Percentiles rank a stretch among this genome's conserved stretches.
Conservation (phyloP, 352 stramenopile species). For the Phytopythium kandeliae region DNA sequence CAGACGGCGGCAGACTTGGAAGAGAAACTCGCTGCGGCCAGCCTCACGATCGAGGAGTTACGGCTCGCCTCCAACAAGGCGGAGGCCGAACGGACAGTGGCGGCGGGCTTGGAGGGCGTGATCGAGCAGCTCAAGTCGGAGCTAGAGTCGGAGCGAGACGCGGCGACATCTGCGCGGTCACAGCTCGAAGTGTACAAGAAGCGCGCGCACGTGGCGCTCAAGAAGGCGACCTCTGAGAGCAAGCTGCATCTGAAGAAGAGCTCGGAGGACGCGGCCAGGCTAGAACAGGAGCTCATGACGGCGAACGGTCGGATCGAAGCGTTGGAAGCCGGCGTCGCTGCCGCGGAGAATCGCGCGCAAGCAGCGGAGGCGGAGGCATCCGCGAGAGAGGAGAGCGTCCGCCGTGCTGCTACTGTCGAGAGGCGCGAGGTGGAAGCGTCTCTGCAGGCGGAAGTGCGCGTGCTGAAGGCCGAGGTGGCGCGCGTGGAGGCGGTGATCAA, state of each 20-base stretch:
- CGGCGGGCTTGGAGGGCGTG: constrained; percentile 23
- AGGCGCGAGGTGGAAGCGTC: constrained; percentile 16
- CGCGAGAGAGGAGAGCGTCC: constrained; percentile 11
- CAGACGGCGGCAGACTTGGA: background rate
- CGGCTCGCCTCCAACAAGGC: constrained; percentile 10
- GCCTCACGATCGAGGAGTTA: constrained; percentile 28
- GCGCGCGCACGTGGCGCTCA: constrained; percentile 62
- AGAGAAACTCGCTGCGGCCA: constrained; percentile 21
- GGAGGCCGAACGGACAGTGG: constrained; percentile 9
- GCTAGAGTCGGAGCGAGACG: constrained; percentile 46
- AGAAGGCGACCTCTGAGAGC: constrained; percentile 67
- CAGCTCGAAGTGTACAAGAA: constrained; percentile 83
- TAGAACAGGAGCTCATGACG: constrained; percentile 37
- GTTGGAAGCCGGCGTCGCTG: constrained; percentile 31
- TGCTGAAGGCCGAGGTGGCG: constrained; percentile 26
- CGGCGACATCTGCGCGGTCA: constrained; percentile 30
- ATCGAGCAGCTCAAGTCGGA: constrained; percentile 22
- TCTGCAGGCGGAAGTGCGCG: constrained; percentile 23
- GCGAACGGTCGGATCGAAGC: constrained; percentile 28
- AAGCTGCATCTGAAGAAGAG: constrained; percentile 55
- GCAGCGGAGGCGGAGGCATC: constrained; percentile 17
- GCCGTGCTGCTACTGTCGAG: constrained; percentile 24
- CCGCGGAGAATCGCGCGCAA: constrained; percentile 16
- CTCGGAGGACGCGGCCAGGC: constrained; percentile 28
- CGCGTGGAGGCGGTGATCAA: constrained; percentile 18